Evolutionary conservation across 164 flowering plant species (phyloP).

Genomic region (Sextonia rubra): DNA sequence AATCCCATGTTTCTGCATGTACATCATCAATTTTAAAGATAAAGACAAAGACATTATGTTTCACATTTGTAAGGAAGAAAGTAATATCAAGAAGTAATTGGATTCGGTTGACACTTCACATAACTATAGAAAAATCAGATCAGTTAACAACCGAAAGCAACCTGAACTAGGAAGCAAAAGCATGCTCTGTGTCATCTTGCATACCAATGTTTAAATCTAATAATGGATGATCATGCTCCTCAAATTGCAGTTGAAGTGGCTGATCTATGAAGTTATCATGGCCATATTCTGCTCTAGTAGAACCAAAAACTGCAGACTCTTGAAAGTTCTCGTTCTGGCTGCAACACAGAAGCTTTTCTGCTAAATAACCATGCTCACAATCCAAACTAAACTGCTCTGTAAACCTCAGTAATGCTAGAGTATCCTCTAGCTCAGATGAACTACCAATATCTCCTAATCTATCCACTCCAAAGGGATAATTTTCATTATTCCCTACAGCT

Average conservation of each 20-base stretch:
- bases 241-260: constrained; percentile 12
- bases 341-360: constrained; percentile 28
- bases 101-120: neutral
- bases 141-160: constrained; percentile 13
- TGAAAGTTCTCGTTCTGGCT: constrained; percentile 27
- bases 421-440: constrained; percentile 38
- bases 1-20: neutral
- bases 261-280: constrained; percentile 15
- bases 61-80: neutral
- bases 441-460: constrained; percentile 23
- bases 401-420: constrained; percentile 55
- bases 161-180: constrained; percentile 31
- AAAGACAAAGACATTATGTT: neutral
- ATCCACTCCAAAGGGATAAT: constrained; percentile 14
- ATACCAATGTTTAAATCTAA: constrained; percentile 14
- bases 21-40: no score
- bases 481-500: constrained; percentile 24
- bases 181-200: constrained; percentile 20
- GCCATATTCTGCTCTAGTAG: constrained; percentile 14
- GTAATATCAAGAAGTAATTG: neutral
- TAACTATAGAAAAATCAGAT: neutral
- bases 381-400: constrained; percentile 81
- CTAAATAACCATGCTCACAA: constrained; percentile 35
- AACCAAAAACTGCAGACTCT: constrained; percentile 23
- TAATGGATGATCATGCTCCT: constrained; percentile 16